Evolutionary conservation across 2,329 filamentous ascomycete genomes (phyloP), one percentile per base, ranked within the genome.

Genomic region (Fusarium dlaminii): DNA sequence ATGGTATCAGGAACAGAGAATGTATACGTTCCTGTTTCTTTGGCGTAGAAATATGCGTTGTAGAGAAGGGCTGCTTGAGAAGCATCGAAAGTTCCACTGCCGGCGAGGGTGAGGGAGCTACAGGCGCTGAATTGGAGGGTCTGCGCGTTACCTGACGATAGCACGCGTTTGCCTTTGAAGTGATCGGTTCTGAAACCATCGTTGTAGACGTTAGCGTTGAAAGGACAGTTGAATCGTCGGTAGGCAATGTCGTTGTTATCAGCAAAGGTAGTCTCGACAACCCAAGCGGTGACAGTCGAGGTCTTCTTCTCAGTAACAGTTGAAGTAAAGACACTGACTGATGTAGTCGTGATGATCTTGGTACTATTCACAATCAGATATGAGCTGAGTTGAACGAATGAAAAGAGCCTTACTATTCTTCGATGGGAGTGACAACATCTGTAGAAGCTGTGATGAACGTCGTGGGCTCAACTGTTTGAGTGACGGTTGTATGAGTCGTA

Each of bases 41-140:
- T 62, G 8, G 48, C 58, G 15, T 55, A 29, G 17, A 61, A 61
- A 6, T 61, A 55, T 8, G 46, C 58, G 9, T 55, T 55, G 37
- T 29, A 30, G 1, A 61, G n/a, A 2, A 61, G 46, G 0, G 58
- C 46, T 29, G 46, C n/a, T n/a, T 55, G 46, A 0, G 46, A 40
- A 3, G 22, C 8, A 7, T 51, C 27, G 43, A 60, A 60, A 2
- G 27, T 24, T 3, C 18, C 43, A 14, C 22, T 32, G 15, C 14
- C n/a, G 14, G 12, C 6, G 5, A 52, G 29, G 3, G 13, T n/a
- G 34, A 52, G 27, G 10, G 11, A 11, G n/a, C 2, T 13, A 11
- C 46, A 54, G 9, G 46, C n/a, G 20, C 15, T 8, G 5, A 61
- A 61, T 17, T 32, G 8, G 13, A 60, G 45, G 4, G n/a, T 29